phyloP scores from a whole-genome alignment of 1,284 basidiomycete species.

The Leccinum solheimii region DNA sequence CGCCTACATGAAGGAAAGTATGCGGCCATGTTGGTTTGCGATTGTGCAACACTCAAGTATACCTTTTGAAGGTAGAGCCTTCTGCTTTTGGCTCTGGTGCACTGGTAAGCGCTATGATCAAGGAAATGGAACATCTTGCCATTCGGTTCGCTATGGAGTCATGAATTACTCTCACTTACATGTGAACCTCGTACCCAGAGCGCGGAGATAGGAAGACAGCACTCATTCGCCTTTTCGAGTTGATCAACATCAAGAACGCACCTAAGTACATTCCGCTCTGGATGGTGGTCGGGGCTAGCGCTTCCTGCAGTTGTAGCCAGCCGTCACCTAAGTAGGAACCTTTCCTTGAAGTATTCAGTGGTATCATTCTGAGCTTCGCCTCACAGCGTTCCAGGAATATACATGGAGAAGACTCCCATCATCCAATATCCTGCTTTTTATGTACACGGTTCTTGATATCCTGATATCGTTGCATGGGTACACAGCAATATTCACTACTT shows the following conservation, averaged over 20 bases:
- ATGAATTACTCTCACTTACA: neutral
- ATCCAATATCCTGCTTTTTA: slow-evolving; percentile 73
- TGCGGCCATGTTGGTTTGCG: neutral
- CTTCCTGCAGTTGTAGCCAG: slow-evolving; percentile 74
- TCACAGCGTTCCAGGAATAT: slow-evolving; percentile 57
- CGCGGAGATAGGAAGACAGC: slow-evolving; percentile 85
- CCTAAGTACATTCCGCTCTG: slow-evolving; percentile 75
- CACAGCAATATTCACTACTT: slow-evolving; percentile 80
- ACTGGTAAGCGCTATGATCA: slow-evolving; percentile 65
- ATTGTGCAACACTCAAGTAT: neutral
- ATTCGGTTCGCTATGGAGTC: slow-evolving; percentile 60
- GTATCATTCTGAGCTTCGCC: slow-evolving; percentile 3
- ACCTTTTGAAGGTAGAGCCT: slow-evolving; percentile 53
- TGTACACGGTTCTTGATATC: slow-evolving; percentile 77
- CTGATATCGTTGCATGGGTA: slow-evolving; percentile 86
- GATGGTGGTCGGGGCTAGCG: slow-evolving; percentile 74
- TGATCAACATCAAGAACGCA: slow-evolving; percentile 58
- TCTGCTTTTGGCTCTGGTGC: slow-evolving; percentile 63
- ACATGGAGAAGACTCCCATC: slow-evolving; percentile 63
- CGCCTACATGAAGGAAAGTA: slow-evolving; percentile 73
- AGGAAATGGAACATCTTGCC: slow-evolving; percentile 71
- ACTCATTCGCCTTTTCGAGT: slow-evolving; percentile 61
- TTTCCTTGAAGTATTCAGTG: neutral
- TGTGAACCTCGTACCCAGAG: slow-evolving; percentile 45
- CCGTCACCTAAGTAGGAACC: slow-evolving; percentile 59